Conservation (phyloP, 345 rosid genomes). For the Lumnitzera racemosa region DNA sequence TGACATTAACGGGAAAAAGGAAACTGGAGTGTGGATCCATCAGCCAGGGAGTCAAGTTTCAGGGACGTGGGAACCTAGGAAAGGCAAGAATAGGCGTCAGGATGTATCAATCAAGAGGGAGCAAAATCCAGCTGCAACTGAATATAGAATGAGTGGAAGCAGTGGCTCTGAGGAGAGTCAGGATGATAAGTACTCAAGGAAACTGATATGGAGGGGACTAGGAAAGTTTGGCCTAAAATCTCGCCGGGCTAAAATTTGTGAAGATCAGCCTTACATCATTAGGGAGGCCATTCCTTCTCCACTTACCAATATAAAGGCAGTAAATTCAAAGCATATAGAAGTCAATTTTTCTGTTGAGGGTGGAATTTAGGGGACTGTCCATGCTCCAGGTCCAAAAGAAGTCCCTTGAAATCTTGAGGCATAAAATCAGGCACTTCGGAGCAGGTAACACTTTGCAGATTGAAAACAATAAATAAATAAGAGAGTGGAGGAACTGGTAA, state of each 20-base stretch:
- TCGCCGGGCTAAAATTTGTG: slow-evolving; percentile 35
- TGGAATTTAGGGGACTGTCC: slow-evolving; percentile 23
- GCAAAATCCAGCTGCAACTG: slow-evolving; percentile 19
- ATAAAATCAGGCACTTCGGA: too few species aligned
- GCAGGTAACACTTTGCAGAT: too few species aligned
- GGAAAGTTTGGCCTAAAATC: slow-evolving; percentile 40
- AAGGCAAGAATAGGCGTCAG: slow-evolving; percentile 49
- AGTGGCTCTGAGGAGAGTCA: slow-evolving; percentile 42
- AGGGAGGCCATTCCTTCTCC: slow-evolving; percentile 43
- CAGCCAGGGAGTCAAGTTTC: slow-evolving; percentile 75
- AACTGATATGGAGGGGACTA: slow-evolving; percentile 41
- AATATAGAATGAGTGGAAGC: slow-evolving; percentile 28
- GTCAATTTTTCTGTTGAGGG: slow-evolving; percentile 47
- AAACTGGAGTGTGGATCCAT: slow-evolving; percentile 82
- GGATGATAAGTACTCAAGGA: slow-evolving; percentile 25
- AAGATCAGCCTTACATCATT: slow-evolving; percentile 25
- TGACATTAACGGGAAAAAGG: slow-evolving; percentile 57
- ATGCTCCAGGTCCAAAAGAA: slow-evolving; percentile 26
- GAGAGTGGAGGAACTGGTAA: too few species aligned
- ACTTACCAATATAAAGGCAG: slow-evolving; percentile 40
- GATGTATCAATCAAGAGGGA: slow-evolving; percentile 36
- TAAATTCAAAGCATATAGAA: slow-evolving; percentile 33
- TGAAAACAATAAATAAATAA: too few species aligned
- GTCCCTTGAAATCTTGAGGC: neutral
- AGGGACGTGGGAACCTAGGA: slow-evolving; percentile 81